Evolutionary conservation across 805 yeast genomes (phyloP).

Genomic region (Candida dajiaensis): DNA sequence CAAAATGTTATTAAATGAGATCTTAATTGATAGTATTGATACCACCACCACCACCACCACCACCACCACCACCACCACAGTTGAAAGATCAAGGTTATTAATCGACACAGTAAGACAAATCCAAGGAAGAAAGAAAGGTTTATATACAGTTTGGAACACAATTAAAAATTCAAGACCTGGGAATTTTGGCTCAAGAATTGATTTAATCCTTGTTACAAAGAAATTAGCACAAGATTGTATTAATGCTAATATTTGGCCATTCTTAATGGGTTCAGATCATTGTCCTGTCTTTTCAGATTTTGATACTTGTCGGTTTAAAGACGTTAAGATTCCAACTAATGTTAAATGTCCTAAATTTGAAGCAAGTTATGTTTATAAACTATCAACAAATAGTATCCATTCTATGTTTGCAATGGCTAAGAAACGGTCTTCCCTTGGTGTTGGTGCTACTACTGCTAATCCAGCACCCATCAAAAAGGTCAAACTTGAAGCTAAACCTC

Average conservation of each 20-base stretch:
- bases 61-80: slow-evolving; percentile 15
- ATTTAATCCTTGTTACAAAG: slow-evolving; percentile 54
- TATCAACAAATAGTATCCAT: slow-evolving; percentile 29
- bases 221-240: slow-evolving; percentile 27
- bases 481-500: background rate
- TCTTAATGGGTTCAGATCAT: slow-evolving; percentile 84
- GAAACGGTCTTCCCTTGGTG: slow-evolving; percentile 4
- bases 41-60: slow-evolving; percentile 16
- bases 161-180: slow-evolving; percentile 67
- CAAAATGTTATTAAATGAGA: slow-evolving; percentile 40
- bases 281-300: slow-evolving; percentile 84
- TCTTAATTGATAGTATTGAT: slow-evolving; percentile 31
- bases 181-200: slow-evolving; percentile 87
- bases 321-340: background rate
- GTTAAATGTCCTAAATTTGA: slow-evolving; percentile 38
- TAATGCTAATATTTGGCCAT: slow-evolving; percentile 55
- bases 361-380: slow-evolving; percentile 43
- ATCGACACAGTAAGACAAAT: slow-evolving; percentile 52
- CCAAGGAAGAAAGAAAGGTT: slow-evolving; percentile 51
- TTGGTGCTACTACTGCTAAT: too few relatives aligned
- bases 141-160: slow-evolving; percentile 94
- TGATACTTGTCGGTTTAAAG: slow-evolving; percentile 15
- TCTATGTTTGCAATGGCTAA: slow-evolving; percentile 29
- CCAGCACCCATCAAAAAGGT: background rate
- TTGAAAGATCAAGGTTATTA: slow-evolving; percentile 36